A percentile compares a stretch with the other conserved stretches of the same genome.
phyloP scores from a whole-genome alignment of 108 stramenopile species.

The Nitzschia palea region DNA sequence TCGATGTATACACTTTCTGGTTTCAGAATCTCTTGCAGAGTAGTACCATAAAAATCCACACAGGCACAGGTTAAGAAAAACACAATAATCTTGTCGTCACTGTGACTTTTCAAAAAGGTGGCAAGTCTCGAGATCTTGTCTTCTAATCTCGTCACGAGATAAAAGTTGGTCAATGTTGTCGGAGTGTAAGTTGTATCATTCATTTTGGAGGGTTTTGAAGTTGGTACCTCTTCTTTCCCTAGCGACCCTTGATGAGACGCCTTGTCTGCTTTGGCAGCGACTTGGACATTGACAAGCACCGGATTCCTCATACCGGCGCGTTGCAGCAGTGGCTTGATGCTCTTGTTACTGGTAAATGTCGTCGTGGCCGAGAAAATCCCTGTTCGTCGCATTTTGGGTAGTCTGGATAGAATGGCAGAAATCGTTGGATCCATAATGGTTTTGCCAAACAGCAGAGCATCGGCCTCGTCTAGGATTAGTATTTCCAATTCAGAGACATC shows the following conservation, averaged over 20 bases:
- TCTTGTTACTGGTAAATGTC: slow-evolving; percentile 61
- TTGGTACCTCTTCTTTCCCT: slow-evolving; percentile 1
- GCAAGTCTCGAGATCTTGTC: slow-evolving; percentile 84
- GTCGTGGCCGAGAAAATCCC: slow-evolving; percentile 97
- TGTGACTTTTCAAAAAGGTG: slow-evolving; percentile 77
- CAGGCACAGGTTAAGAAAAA: slow-evolving; percentile 97
- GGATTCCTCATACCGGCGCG: slow-evolving; percentile 97
- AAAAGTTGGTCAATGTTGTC: slow-evolving; percentile 90
- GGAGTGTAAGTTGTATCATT: slow-evolving; percentile 71
- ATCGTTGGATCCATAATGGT: slow-evolving; percentile 86
- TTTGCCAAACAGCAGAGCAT: slow-evolving; percentile 67
- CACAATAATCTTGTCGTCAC: slow-evolving; percentile 88
- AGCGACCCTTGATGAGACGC: not conserved
- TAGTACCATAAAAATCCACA: slow-evolving; percentile 91
- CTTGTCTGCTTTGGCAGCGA: slow-evolving; percentile 31
- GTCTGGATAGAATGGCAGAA: slow-evolving; percentile 68
- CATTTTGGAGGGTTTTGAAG: not conserved
- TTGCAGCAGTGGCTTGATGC: slow-evolving; percentile 77
- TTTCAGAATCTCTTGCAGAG: slow-evolving; percentile 53
- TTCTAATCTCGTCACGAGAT: slow-evolving; percentile 74
- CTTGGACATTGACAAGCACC: slow-evolving; percentile 88
- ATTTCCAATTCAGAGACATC: slow-evolving; percentile 84
- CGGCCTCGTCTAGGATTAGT: slow-evolving; percentile 96
- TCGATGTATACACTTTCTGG: slow-evolving; percentile 52
- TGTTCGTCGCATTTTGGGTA: slow-evolving; percentile 96